Evolutionary conservation across 2,329 filamentous ascomycete species (phyloP).

Genomic region (Microcyclospora tardicrescens): DNA sequence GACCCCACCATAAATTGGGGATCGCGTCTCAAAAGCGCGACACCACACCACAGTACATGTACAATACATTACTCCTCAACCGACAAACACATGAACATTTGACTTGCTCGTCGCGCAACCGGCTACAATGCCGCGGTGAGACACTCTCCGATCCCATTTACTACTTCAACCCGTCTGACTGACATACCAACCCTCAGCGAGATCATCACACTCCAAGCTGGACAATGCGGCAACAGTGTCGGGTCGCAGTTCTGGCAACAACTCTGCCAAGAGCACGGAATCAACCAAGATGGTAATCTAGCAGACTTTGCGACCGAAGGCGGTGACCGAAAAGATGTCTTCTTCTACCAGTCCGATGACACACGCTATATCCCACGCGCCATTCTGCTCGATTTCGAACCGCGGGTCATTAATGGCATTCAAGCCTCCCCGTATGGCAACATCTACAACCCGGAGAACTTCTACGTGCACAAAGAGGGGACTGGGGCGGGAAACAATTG

Average conservation of each 20-base stretch:
- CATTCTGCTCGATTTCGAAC: slow-evolving; percentile 89
- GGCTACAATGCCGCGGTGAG: slow-evolving; percentile 9
- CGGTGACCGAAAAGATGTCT: slow-evolving; percentile 95
- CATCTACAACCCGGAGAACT: slow-evolving; percentile 99
- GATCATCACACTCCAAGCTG: slow-evolving; percentile 98
- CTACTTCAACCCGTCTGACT: slow-evolving; percentile 1
- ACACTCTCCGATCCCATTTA: not conserved
- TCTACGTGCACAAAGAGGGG: slow-evolving; percentile 90
- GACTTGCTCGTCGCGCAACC: too few relatives aligned
- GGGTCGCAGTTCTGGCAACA: slow-evolving; percentile 99
- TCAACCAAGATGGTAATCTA: slow-evolving; percentile 91
- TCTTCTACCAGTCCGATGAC: slow-evolving; percentile 98
- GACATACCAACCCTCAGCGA: slow-evolving; percentile 46
- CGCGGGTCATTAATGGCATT: slow-evolving; percentile 82
- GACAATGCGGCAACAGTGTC: slow-evolving; percentile 98
- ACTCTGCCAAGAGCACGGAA: slow-evolving; percentile 93
- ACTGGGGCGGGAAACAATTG: slow-evolving; percentile 95
- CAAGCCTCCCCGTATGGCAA: slow-evolving; percentile 92
- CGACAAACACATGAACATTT: too few relatives aligned
- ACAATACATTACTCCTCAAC: too few relatives aligned
- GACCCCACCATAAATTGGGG: too few relatives aligned
- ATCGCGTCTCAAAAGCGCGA: too few relatives aligned
- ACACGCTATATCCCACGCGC: slow-evolving; percentile 95
- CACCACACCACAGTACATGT: too few relatives aligned
- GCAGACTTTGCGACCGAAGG: slow-evolving; percentile 97